Conservation (phyloP, 2,329 filamentous ascomycete species). For the Exophiala sp. region DNA sequence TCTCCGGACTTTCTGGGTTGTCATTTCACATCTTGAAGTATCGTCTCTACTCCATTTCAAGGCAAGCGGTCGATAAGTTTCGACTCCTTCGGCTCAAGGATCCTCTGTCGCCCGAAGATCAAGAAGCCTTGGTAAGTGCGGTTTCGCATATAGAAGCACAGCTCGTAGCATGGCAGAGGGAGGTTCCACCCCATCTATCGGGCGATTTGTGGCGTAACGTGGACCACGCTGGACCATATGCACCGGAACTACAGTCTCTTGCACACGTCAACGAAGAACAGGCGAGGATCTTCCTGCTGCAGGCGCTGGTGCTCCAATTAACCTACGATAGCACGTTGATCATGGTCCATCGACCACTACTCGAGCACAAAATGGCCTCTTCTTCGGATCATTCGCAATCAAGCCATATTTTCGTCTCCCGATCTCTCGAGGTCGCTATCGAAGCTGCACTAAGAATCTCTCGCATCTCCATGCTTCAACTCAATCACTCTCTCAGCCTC, state of each 20-base stretch:
- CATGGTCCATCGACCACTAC: slow-evolving; percentile 26
- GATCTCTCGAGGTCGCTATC: slow-evolving; percentile 22
- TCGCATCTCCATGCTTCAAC: slow-evolving; percentile 27
- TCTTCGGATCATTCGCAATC: not conserved
- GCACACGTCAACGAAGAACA: not conserved
- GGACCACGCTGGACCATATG: not conserved
- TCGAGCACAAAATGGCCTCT: slow-evolving; percentile 23
- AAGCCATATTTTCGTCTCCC: not conserved
- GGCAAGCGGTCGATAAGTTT: slow-evolving; percentile 29
- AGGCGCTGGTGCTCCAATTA: slow-evolving; percentile 25
- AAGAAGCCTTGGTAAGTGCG: slow-evolving; percentile 1
- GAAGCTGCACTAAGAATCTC: slow-evolving; percentile 32
- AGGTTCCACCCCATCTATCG: slow-evolving; percentile 2
- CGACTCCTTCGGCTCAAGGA: slow-evolving; percentile 25
- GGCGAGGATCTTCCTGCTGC: slow-evolving; percentile 8
- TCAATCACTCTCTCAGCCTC: slow-evolving; percentile 29
- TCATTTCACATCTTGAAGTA: slow-evolving; percentile 32
- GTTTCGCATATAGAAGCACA: slow-evolving; percentile 7
- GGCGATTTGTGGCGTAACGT: not conserved
- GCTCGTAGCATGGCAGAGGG: slow-evolving; percentile 5
- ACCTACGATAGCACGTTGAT: slow-evolving; percentile 30
- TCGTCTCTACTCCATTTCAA: slow-evolving; percentile 31
- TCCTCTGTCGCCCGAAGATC: slow-evolving; percentile 6
- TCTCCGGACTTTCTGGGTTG: slow-evolving; percentile 9
- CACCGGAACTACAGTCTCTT: not conserved